Conservation (phyloP, 805 yeast genomes). For the Metschnikowia bowlesiae region DNA sequence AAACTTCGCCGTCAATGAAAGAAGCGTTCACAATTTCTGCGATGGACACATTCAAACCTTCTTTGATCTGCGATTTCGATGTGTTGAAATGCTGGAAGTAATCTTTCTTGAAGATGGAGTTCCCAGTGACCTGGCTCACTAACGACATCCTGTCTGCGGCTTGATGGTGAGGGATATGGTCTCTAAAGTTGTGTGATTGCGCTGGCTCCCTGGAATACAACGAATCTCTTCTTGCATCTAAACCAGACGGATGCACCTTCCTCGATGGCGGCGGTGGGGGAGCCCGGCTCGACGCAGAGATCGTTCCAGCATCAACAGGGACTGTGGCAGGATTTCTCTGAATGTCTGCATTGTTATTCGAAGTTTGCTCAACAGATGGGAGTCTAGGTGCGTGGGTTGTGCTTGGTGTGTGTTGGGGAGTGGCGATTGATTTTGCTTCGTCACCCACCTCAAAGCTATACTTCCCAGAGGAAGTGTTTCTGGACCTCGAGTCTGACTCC, state of each 20-base stretch:
- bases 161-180: conserved; percentile 13
- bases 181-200: neutral
- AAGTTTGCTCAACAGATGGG: neutral
- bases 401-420: conserved; percentile 22
- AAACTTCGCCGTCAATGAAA: conserved; percentile 61
- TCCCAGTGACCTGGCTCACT: conserved; percentile 39
- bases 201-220: conserved; percentile 18
- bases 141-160: conserved; percentile 17
- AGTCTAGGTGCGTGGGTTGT: conserved; percentile 1
- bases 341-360: neutral
- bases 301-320: neutral
- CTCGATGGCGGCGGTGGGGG: conserved; percentile 60
- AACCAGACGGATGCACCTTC: conserved; percentile 27
- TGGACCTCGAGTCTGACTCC: conserved; percentile 12
- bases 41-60: conserved; percentile 74
- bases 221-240: conserved; percentile 15
- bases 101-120: conserved; percentile 43
- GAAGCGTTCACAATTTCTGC: conserved; percentile 82
- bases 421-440: conserved; percentile 28
- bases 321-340: neutral
- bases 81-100: conserved; percentile 34
- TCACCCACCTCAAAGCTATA: conserved; percentile 42
- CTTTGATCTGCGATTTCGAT: conserved; percentile 9
- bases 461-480: conserved; percentile 18
- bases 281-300: conserved; percentile 12